Conservation (phyloP, 1,139 yeast species). For the Blastobotrys arbuscula region DNA sequence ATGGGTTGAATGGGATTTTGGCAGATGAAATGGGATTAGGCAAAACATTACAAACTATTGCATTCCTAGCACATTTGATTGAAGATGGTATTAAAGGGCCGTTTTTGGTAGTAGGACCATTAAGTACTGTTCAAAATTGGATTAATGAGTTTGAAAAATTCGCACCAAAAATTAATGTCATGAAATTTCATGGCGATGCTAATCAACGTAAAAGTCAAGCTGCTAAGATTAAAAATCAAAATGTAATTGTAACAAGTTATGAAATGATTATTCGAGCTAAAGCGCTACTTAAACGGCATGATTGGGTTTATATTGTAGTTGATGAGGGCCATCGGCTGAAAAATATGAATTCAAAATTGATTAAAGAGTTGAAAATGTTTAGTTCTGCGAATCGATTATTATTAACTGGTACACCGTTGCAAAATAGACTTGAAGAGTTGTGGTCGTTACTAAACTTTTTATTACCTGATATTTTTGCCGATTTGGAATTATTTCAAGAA, state of each 20-base stretch:
- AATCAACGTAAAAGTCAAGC: constrained; percentile 46
- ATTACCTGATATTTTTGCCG: constrained; percentile 88
- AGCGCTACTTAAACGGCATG: constrained; percentile 41
- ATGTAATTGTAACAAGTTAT: constrained; percentile 70
- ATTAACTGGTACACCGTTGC: constrained; percentile 90
- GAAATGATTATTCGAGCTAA: constrained; percentile 66
- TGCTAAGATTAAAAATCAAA: constrained; percentile 15
- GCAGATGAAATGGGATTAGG: constrained; percentile 99
- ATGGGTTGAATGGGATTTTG: constrained; percentile 88
- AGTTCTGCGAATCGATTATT: constrained; percentile 59
- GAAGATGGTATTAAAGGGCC: constrained; percentile 83
- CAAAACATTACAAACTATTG: constrained; percentile 84
- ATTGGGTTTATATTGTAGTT: constrained; percentile 84
- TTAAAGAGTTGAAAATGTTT: constrained; percentile 61
- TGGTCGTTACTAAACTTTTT: constrained; percentile 90
- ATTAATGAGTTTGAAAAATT: constrained; percentile 59
- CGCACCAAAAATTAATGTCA: constrained; percentile 58
- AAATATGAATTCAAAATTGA: constrained; percentile 70
- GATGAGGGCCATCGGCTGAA: constrained; percentile 94
- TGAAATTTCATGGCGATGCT: constrained; percentile 64
- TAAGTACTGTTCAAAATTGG: constrained; percentile 88
- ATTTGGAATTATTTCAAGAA: constrained; percentile 78
- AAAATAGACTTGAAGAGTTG: constrained; percentile 78
- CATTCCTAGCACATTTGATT: constrained; percentile 66
- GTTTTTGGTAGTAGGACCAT: constrained; percentile 78